Evolutionary conservation across 805 yeast genomes (phyloP), one percentile per base, ranked within the genome.

Genomic region (Zygoascus bituminiphila): DNA sequence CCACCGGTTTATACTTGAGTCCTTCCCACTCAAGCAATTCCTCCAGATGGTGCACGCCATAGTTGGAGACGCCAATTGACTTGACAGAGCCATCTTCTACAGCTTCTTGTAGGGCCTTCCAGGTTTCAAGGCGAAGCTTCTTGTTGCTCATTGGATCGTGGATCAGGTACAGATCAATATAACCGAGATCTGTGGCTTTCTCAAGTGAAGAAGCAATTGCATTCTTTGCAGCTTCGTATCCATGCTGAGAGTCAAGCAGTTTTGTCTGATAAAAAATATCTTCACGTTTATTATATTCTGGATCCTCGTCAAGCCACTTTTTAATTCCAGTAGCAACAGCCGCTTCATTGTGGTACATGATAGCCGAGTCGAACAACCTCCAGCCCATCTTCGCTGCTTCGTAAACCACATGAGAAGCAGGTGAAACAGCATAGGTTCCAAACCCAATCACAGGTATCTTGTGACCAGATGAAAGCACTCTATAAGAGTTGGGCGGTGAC

Each of bases 361-460:
- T 78, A 6, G 94, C 95, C 20, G 81, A 69, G 59, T 86, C 93
- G 51, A 85, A 66, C 61, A 81, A 89, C 55, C 91, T 74, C 62
- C 82, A 85, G 0, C 94, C 94, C n/a, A 62, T 67, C 20, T 70
- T 62, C 51, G 84, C 70, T 0, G 89, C 93, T 19, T 48, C 42
- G 25, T 45, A 45, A 14, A 44, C 48, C 5, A 43, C 37, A 10
- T 39, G 40, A 5, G 25, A 17, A 2, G 50, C 38, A 17, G 46
- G 50, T 6, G 46, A 42, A 19, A 47, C 22, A 14, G 47, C 47
- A 42, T 47, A 47, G 19, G 40, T 42, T 15, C 47, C 47, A 22
- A 44, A 36, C 10, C 47, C 47, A n/a, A 44, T 35, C 9, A 19
- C 17, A 5, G 47, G 47, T 14, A 44, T 44, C 29, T 20, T 35